Base-by-base conservation (phyloP, 2,329 filamentous ascomycete species). In the Thermothelomyces thermophilus region DNA sequence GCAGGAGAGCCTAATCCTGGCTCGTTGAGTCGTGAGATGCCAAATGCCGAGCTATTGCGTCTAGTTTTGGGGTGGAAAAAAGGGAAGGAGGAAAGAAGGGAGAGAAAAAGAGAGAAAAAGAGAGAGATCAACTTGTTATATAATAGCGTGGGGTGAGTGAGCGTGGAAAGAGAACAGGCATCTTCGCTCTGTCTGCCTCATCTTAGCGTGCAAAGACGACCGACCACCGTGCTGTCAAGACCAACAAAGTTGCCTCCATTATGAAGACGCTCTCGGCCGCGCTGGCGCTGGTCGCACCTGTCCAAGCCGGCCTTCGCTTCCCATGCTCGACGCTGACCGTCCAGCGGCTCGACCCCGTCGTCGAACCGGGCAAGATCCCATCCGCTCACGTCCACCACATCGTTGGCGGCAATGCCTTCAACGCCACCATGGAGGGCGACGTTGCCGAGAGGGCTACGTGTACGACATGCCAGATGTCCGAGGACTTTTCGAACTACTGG, bases 401-500 rank as follows among this genome's bases (percentile, higher is more conserved):
- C 44, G 58, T 62, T 2, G 60, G 60, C 31, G 60, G 60, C 2
- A 59, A 62, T 48, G 60, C 57, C 33, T 62, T 62, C 56, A 57
- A 58, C 40, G 56, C 56, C 3, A 52, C 45, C 45, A 62, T 62
- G 60, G 20, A 47, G 6, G 58, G 54, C 3, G 58, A 60, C 26
- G 52, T 60, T 8, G 57, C 50, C 22, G 55, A 54, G 51, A 34
- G 51, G 17, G 56, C 48, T 5, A 54, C 46, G 35, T 63, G 61
- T 52, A 63, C 61, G 2, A 63, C 61, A 2, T 63, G 61, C 54
- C 58, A 63, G 48, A 62, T 62, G 61, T 28, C 60, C 0, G 61
- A 63, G 47, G 60, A 63, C 46, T 63, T 63, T 19, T 63, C 61
- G 24, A 63, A 63, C 52, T 63, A 63, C 54, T 63, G 61, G 61